Percentiles rank a stretch among this genome's conserved stretches.
phyloP scores from a whole-genome alignment of 2,329 filamentous ascomycete genomes.

The Colletotrichum zoysiae region DNA sequence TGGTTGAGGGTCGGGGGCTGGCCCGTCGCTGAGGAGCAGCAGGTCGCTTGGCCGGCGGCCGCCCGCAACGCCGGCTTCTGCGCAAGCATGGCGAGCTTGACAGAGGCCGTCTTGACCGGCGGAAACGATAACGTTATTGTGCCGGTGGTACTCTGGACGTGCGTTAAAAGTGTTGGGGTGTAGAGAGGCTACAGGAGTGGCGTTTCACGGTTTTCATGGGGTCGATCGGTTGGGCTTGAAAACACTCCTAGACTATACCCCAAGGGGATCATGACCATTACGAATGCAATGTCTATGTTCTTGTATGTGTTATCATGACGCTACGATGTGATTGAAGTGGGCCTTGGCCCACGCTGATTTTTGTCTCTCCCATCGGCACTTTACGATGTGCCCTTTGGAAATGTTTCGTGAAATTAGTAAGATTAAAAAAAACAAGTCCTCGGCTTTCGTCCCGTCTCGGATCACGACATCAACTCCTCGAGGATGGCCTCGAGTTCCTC shows the following conservation, averaged over 20 bases:
- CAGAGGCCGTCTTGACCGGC: slow-evolving; percentile 94
- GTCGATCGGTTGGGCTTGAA: slow-evolving; percentile 9
- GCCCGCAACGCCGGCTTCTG: slow-evolving; percentile 80
- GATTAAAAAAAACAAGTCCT: background rate
- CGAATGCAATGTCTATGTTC: slow-evolving; percentile 24
- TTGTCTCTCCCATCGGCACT: background rate
- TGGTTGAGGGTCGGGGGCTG: slow-evolving; percentile 87
- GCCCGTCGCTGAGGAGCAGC: slow-evolving; percentile 71
- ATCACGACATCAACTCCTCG: slow-evolving; percentile 73
- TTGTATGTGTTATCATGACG: background rate
- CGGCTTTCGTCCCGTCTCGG: background rate
- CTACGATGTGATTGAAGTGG: background rate
- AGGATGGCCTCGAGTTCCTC: slow-evolving; percentile 91
- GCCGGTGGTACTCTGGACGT: slow-evolving; percentile 90
- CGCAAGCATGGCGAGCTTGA: slow-evolving; percentile 85
- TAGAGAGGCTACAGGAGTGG: slow-evolving; percentile 49
- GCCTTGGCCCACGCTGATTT: background rate
- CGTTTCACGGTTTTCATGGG: slow-evolving; percentile 15
- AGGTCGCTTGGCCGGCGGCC: slow-evolving; percentile 72
- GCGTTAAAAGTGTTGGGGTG: slow-evolving; percentile 82
- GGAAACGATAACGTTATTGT: slow-evolving; percentile 99
- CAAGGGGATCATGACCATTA: slow-evolving; percentile 26
- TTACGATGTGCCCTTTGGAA: background rate
- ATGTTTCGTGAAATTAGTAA: background rate
- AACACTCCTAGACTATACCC: slow-evolving; percentile 30